A percentile compares a stretch with the other conserved stretches of the same genome.
Evolutionary conservation across 257 asterid genomes (phyloP).

Genomic region (Mitragyna speciosa): DNA sequence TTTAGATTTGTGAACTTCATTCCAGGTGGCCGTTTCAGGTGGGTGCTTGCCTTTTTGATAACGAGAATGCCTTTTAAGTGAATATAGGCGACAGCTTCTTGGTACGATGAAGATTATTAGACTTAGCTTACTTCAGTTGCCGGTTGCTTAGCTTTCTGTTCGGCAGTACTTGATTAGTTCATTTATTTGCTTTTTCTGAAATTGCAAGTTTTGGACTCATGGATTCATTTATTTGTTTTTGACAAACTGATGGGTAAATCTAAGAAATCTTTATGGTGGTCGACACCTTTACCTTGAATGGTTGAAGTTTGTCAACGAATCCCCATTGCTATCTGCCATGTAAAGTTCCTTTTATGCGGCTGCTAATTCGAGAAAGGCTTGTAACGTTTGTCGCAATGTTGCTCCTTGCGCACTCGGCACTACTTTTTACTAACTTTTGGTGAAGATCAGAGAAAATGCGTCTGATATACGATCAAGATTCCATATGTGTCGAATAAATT

Average conservation of each 20-base stretch:
- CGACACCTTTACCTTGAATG: background rate
- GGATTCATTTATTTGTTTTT: background rate
- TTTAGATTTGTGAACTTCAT: background rate
- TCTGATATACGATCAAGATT: conserved; percentile 19
- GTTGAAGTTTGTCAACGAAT: background rate
- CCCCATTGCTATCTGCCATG: conserved; percentile 18
- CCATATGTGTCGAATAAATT: conserved; percentile 12
- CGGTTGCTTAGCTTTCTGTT: background rate
- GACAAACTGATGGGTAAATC: background rate
- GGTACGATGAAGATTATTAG: background rate
- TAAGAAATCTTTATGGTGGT: conserved; percentile 9
- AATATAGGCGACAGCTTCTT: background rate
- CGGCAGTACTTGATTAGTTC: background rate
- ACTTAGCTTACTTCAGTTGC: too few relatives aligned
- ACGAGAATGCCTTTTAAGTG: background rate
- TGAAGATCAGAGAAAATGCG: conserved; percentile 12
- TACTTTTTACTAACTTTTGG: conserved; percentile 28
- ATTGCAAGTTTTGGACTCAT: background rate
- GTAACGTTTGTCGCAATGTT: conserved; percentile 15
- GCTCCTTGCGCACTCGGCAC: background rate
- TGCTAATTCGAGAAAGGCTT: conserved; percentile 16
- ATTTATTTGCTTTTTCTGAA: background rate
- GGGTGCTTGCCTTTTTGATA: background rate
- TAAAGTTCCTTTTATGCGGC: conserved; percentile 9
- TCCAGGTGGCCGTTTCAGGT: background rate